These are phyloP conservation scores for Arbutus unedo DNA, from an alignment of 148 eudicot species.

Conservation along the genomic window DNA sequence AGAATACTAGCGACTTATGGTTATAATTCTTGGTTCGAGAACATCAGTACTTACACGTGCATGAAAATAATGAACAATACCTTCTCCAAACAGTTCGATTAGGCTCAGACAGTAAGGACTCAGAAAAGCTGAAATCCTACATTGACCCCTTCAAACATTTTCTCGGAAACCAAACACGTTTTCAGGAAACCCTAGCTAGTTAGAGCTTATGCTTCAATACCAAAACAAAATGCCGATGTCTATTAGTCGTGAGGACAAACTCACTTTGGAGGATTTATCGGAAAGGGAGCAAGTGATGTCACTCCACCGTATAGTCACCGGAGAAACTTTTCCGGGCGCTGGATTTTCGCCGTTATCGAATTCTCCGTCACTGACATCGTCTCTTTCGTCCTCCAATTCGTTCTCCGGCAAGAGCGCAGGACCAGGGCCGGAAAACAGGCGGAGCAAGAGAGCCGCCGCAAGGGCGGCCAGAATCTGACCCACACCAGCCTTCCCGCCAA, in stretches of 20 bases:
- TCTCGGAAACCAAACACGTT: slow-evolving; percentile 10
- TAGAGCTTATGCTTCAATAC: background rate
- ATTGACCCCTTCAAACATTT: background rate
- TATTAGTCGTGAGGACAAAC: background rate
- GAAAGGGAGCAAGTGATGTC: slow-evolving; percentile 67
- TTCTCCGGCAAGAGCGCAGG: slow-evolving; percentile 48
- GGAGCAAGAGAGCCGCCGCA: slow-evolving; percentile 75
- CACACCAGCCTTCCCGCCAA: slow-evolving; percentile 34
- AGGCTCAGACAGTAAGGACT: background rate
- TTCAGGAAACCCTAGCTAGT: background rate
- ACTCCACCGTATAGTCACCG: slow-evolving; percentile 82
- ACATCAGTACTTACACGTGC: background rate
- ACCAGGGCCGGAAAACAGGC: slow-evolving; percentile 62
- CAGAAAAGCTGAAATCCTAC: background rate
- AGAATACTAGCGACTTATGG: background rate
- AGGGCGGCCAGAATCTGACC: slow-evolving; percentile 70
- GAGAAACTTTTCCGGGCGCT: slow-evolving; percentile 48
- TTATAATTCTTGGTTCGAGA: background rate
- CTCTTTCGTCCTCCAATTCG: slow-evolving; percentile 38
- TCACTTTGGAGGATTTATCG: slow-evolving; percentile 18
- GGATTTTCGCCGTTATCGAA: slow-evolving; percentile 31
- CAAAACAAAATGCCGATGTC: background rate
- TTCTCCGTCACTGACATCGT: slow-evolving; percentile 21
- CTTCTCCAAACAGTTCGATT: slow-evolving; percentile 3
- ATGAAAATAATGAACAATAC: background rate